Conservation (phyloP, 805 yeast genomes). For the Nakazawaea wickerhamii region DNA sequence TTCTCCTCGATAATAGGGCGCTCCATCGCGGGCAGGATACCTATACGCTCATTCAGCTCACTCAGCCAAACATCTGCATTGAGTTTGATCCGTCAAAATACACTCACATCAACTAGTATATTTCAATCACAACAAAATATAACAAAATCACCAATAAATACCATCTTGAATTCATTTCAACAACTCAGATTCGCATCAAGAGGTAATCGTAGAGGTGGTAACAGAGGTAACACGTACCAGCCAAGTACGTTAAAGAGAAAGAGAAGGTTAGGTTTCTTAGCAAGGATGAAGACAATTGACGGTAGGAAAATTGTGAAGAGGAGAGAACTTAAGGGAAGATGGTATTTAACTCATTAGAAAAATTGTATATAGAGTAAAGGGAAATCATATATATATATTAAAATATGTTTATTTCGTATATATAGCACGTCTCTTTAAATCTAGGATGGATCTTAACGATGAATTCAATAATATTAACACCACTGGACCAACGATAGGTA, state of each 20-base stretch:
- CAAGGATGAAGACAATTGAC: slow-evolving; percentile 65
- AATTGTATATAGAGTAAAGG: neutral
- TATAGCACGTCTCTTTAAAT: slow-evolving; percentile 15
- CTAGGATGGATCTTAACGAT: slow-evolving; percentile 39
- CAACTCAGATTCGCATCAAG: slow-evolving; percentile 13
- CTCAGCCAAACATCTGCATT: neutral
- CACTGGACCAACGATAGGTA: slow-evolving; percentile 87
- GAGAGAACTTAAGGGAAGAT: slow-evolving; percentile 84
- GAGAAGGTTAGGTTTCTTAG: slow-evolving; percentile 84
- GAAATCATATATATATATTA: neutral
- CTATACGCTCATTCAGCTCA: slow-evolving; percentile 2
- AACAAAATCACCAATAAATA: slow-evolving; percentile 16
- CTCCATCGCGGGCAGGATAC: neutral
- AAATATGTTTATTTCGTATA: no score
- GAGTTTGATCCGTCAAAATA: slow-evolving; percentile 14
- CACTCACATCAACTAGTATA: neutral
- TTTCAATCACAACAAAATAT: slow-evolving; percentile 16
- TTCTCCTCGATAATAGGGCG: slow-evolving; percentile 7
- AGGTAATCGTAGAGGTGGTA: slow-evolving; percentile 55
- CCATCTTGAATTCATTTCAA: slow-evolving; percentile 19
- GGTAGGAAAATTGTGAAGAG: slow-evolving; percentile 77
- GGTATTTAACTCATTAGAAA: slow-evolving; percentile 76
- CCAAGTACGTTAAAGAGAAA: slow-evolving; percentile 89
- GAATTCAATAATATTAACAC: slow-evolving; percentile 57
- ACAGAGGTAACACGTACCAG: slow-evolving; percentile 90